Conservation (phyloP, 2,329 filamentous ascomycete genomes). For the Pleomassaria siparia region DNA sequence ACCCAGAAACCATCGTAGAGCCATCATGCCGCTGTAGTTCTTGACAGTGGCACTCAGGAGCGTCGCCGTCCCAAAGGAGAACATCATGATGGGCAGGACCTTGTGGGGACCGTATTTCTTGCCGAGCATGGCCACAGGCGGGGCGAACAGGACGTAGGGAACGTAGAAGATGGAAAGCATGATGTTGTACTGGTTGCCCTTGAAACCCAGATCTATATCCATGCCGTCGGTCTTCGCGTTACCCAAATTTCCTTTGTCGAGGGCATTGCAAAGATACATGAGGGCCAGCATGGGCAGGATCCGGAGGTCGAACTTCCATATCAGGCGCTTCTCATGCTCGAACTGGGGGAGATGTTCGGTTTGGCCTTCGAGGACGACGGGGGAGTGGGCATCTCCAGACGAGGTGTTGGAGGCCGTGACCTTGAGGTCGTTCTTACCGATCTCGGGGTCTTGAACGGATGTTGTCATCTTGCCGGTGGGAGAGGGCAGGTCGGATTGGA, state of each 20-base stretch:
- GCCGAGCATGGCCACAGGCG: slow-evolving; percentile 65
- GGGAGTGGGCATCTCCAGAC: slow-evolving; percentile 21
- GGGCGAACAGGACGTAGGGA: slow-evolving; percentile 71
- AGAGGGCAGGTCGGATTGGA: not conserved
- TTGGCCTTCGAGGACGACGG: slow-evolving; percentile 29
- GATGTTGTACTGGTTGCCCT: slow-evolving; percentile 66
- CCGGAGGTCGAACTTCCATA: slow-evolving; percentile 57
- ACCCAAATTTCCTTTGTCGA: slow-evolving; percentile 39
- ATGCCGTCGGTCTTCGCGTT: slow-evolving; percentile 51
- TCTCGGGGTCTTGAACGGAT: slow-evolving; percentile 28
- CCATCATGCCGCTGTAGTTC: slow-evolving; percentile 67
- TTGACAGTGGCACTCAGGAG: slow-evolving; percentile 58
- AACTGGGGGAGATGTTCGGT: slow-evolving; percentile 37
- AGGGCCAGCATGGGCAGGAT: slow-evolving; percentile 61
- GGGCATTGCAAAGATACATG: slow-evolving; percentile 60
- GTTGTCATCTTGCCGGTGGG: slow-evolving; percentile 23
- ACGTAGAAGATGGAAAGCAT: slow-evolving; percentile 74
- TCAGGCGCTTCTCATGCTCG: slow-evolving; percentile 46
- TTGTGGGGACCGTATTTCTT: slow-evolving; percentile 67
- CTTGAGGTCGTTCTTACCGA: slow-evolving; percentile 31
- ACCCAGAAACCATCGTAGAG: slow-evolving; percentile 69
- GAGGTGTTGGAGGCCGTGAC: slow-evolving; percentile 31
- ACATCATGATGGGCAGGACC: slow-evolving; percentile 69
- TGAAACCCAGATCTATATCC: slow-evolving; percentile 60
- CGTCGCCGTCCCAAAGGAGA: slow-evolving; percentile 66